Base-by-base conservation (phyloP, 257 asterid species). In the Solanum chmielewskii region DNA sequence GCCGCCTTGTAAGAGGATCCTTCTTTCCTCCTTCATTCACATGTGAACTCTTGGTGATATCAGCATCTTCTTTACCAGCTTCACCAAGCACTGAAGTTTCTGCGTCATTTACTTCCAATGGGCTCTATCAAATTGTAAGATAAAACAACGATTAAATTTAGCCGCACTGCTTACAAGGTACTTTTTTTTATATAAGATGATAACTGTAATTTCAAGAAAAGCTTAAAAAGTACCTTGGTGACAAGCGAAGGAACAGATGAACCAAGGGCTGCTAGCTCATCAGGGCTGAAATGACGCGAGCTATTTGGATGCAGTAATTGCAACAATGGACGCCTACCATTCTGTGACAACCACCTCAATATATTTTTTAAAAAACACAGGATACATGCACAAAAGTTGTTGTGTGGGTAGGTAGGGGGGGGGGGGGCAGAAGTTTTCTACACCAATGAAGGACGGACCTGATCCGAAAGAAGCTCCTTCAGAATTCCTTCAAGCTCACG, bases 261-360 rank as follows among this genome's bases (percentile, higher is more conserved):
- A 89, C 87, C 92, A 90, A 95, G 90, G 11, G 98, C 91, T 62
- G 86, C 69, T 56, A 94, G 87, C 88, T 96, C 98, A 81, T 95
- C 98, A 7, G 93, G 92, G 83, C 91, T 91, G 87, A 95, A 90
- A 92, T 96, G 94, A 88, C 96, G 95, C 80, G 96, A 20, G 83
- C 95, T 89, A 87, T 94, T 91, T 69, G 99, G 99, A 92, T 93
- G 98, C 73, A 96, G 98, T 89, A 95, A 94, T 90, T 96, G 99
- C 90, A 96, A 89, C 64, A 94, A 74, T 64, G 95, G 96, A 86
- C 96, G 97, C 69, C 98, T 92, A 68, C 92, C 96, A 89, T 87
- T 91, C 99, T 96, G 94, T 87, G 91, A 87, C 71, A 9, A 45
- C 27, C 27, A 45, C 64, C 39, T 45, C 9, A 78, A 77, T 77